phyloP scores from a whole-genome alignment of 2,329 filamentous ascomycete species.

The Diaporthe velutina region DNA sequence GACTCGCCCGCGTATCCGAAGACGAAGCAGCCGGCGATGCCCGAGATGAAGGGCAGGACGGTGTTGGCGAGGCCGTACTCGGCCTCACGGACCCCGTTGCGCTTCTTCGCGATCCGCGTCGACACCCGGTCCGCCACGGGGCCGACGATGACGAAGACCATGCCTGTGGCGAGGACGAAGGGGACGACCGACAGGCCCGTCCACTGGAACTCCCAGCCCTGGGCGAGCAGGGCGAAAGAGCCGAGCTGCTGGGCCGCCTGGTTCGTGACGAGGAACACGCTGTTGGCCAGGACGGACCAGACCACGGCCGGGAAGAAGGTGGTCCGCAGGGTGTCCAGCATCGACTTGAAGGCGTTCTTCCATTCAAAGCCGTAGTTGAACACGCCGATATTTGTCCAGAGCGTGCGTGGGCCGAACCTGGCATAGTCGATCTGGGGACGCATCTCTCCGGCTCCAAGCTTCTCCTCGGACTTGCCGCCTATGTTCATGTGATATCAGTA shows the following conservation, averaged over 20 bases:
- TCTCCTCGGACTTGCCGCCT: constrained; percentile 43
- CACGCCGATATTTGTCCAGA: constrained; percentile 50
- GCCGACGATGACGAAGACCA: constrained; percentile 46
- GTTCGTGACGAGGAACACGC: constrained; percentile 46
- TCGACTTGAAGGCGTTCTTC: constrained; percentile 42
- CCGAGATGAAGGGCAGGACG: constrained; percentile 47
- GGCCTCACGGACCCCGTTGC: constrained; percentile 46
- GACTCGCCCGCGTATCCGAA: constrained; percentile 48
- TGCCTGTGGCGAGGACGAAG: constrained; percentile 41
- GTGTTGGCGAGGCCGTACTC: constrained; percentile 51
- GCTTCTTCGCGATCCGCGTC: constrained; percentile 47
- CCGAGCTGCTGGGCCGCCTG: constrained; percentile 46
- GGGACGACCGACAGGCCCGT: constrained; percentile 47
- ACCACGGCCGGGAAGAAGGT: constrained; percentile 50
- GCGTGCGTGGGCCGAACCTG: constrained; percentile 45
- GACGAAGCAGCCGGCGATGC: constrained; percentile 48
- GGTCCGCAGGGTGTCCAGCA: constrained; percentile 49
- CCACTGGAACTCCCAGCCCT: constrained; percentile 48
- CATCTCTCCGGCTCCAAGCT: constrained; percentile 44
- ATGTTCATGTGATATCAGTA: neutral
- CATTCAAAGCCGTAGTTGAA: constrained; percentile 49
- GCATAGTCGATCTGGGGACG: constrained; percentile 47
- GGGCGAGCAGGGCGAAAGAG: constrained; percentile 45
- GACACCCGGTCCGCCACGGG: constrained; percentile 47
- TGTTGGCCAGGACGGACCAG: constrained; percentile 49